Base-by-base conservation (phyloP, 176 grass and related monocot species). In the Miscanthus lutarioriparius region DNA sequence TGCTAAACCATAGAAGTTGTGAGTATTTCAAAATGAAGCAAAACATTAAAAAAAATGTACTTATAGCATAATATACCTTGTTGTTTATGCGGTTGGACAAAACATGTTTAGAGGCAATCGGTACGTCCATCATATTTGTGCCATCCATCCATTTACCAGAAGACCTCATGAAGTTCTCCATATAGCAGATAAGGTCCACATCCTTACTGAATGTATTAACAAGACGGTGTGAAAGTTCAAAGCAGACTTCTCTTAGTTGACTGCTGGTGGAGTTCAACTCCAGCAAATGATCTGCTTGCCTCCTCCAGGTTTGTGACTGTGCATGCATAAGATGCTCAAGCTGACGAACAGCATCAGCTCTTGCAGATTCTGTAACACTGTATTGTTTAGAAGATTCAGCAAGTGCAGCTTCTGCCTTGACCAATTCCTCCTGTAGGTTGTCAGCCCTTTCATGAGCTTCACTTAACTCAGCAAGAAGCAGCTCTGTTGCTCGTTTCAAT, bases 401-500 rank as follows among this genome's bases (percentile, higher is more conserved):
- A 64, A 90, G 64, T 73, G 87, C 80, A 70, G 75, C 82, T 88
- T 90, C 85, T 92, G 87, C 79, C 56, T 75, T 92, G 30, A 71
- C 78, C 86, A 98, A 86, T 90, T 98, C 96, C 78, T 95, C 96
- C 86, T 94, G 89, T 62, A 98, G 91, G 72, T 90, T 85, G 74
- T 98, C 96, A 83, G 87, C 87, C 86, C 93, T 95, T 82, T 98
- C 96, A 86, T 95, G 96, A 51, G 89, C 90, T 86, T 98, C 96
- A 87, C 95, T 95, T 72, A 98, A 86, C 89, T 98, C 96, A 76
- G 87, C 78, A 59, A 98, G 71, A 81, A 98, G 93, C 39, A 98
- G 86, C 67, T 95, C 93, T 36, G 87, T 91, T 76, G 89, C 78
- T 61, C 81, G 79, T 85, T 95, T 98, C 0, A 88, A 90, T 88